These are phyloP conservation scores for Lactarius indigo DNA, from an alignment of 768 basidiomycete genomes.

Conservation along the genomic window DNA sequence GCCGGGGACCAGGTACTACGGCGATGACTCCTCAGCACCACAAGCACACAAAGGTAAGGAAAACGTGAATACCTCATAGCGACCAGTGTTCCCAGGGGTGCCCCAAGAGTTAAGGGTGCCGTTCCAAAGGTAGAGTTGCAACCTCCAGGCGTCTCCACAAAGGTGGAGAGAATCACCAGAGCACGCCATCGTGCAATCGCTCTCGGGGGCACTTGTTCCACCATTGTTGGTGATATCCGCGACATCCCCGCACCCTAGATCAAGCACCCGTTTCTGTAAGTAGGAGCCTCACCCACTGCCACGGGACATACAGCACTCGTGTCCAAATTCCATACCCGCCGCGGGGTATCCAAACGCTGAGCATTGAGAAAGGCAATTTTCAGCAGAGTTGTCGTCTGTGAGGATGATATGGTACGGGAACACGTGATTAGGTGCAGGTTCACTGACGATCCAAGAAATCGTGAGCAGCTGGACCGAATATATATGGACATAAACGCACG, in stretches of 20 bases:
- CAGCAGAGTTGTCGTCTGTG: constrained; percentile 58
- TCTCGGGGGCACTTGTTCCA: constrained; percentile 35
- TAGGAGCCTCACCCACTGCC: not conserved
- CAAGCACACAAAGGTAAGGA: not conserved
- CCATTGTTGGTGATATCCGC: constrained; percentile 44
- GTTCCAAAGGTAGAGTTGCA: not conserved
- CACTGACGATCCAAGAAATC: constrained; percentile 37
- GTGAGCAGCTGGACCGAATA: not conserved
- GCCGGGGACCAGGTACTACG: constrained; percentile 48
- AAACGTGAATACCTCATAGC: not conserved
- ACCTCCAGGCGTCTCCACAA: constrained; percentile 50
- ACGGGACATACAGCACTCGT: constrained; percentile 60
- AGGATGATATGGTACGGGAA: constrained; percentile 62
- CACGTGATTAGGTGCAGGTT: constrained; percentile 42
- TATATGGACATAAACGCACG: constrained; percentile 37
- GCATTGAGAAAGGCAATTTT: constrained; percentile 65
- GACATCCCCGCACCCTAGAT: constrained; percentile 66
- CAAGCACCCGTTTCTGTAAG: constrained; percentile 1
- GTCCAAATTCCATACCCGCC: constrained; percentile 64
- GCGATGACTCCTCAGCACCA: not conserved
- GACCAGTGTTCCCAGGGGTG: not conserved
- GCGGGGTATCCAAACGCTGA: constrained; percentile 68
- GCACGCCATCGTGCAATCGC: constrained; percentile 50
- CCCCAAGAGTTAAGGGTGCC: not conserved
- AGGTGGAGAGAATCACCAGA: constrained; percentile 66